Conservation (phyloP, 306 rosid species). For the Vachellia pachyceras region DNA sequence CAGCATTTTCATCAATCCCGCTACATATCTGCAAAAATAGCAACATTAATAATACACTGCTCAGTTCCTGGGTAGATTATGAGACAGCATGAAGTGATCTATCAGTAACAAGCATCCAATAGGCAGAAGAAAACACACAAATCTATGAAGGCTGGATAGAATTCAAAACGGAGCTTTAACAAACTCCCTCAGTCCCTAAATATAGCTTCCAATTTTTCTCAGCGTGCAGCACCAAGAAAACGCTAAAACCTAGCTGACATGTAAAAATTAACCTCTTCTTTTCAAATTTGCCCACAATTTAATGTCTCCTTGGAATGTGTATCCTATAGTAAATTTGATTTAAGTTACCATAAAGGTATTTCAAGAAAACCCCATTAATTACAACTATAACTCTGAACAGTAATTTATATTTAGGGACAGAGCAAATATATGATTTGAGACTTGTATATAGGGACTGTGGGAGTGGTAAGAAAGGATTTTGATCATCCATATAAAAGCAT, state of each 20-base stretch:
- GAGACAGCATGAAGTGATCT: not conserved
- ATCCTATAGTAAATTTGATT: not conserved
- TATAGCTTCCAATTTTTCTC: not conserved
- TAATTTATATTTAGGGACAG: not conserved
- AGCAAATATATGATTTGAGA: not conserved
- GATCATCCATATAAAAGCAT: not conserved
- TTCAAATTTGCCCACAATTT: not conserved
- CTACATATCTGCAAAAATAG: constrained; percentile 61
- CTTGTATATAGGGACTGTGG: not conserved
- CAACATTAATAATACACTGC: not conserved
- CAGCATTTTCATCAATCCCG: constrained; percentile 82
- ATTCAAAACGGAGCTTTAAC: not conserved
- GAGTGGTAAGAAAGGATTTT: not conserved
- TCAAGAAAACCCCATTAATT: too few relatives aligned
- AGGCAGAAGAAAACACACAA: not conserved
- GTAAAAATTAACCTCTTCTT: not conserved
- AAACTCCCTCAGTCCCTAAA: not conserved
- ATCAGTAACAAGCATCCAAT: not conserved
- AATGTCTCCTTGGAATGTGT: not conserved
- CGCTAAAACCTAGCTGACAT: not conserved
- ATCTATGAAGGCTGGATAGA: not conserved
- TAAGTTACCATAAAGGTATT: too few relatives aligned
- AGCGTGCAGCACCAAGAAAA: not conserved
- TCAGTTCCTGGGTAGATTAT: not conserved
- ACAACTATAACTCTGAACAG: not conserved